phyloP scores from a whole-genome alignment of 106 monocot species.

The Triglochin maritima region DNA sequence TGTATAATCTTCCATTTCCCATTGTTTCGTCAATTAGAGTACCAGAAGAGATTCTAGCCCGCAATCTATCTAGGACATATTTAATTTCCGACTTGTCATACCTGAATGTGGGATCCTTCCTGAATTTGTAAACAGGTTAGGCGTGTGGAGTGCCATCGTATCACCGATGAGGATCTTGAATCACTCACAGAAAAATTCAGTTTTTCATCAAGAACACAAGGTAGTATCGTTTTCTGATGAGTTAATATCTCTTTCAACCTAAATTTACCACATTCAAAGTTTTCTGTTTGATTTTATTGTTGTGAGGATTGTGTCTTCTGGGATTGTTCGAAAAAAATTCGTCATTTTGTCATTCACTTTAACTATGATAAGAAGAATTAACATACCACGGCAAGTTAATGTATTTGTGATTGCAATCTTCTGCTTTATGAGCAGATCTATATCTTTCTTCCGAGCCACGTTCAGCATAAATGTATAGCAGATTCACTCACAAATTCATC shows the following conservation, averaged over 20 bases:
- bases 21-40: not conserved
- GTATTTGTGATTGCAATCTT: too few species aligned
- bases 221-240: slow-evolving; percentile 17
- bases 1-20: not conserved
- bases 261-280: not conserved
- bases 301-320: too few species aligned
- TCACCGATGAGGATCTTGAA: slow-evolving; percentile 57
- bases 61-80: too few species aligned
- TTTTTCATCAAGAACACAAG: slow-evolving; percentile 83
- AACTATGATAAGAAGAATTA: too few species aligned
- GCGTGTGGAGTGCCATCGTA: slow-evolving; percentile 74
- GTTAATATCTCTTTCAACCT: not conserved
- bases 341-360: too few species aligned
- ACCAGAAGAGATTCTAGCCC: too few species aligned
- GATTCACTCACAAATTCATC: too few species aligned
- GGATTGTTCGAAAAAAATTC: too few species aligned
- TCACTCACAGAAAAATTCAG: slow-evolving; percentile 54
- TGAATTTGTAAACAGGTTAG: slow-evolving; percentile 49
- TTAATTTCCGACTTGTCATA: not conserved
- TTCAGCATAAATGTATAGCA: too few species aligned
- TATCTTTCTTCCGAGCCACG: too few species aligned
- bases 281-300: not conserved
- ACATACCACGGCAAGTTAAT: too few species aligned
- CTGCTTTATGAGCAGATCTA: too few species aligned
- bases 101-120: not conserved